Percentiles rank a stretch among this genome's conserved stretches.
Evolutionary conservation across 139 green algal species (phyloP).

Genomic region (Picochlorum sp.): DNA sequence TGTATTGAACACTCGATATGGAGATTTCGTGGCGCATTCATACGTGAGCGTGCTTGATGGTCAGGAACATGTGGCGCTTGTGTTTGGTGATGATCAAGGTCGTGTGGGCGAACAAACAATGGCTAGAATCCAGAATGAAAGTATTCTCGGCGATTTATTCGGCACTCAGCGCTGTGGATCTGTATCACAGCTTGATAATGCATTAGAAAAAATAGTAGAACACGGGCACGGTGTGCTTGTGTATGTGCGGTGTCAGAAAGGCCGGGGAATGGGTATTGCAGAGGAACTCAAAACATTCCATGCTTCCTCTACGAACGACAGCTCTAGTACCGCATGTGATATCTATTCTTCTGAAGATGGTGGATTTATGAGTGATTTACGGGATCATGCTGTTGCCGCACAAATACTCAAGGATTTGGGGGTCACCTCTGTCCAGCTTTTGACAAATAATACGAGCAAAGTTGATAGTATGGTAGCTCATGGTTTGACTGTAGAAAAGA

Average conservation of each 20-base stretch:
- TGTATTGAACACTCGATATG: conserved; percentile 21
- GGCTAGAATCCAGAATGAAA: conserved; percentile 32
- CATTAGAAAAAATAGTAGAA: conserved; percentile 30
- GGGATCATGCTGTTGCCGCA: conserved; percentile 35
- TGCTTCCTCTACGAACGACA: not conserved
- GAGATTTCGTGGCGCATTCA: conserved; percentile 35
- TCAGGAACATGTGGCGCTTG: conserved; percentile 54
- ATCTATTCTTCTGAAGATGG: not conserved
- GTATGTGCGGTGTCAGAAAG: conserved; percentile 41
- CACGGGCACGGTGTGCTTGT: conserved; percentile 46
- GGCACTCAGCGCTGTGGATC: conserved; percentile 20
- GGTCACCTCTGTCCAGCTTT: conserved; percentile 24
- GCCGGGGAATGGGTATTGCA: conserved; percentile 20
- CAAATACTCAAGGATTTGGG: conserved; percentile 43
- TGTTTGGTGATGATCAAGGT: conserved; percentile 28
- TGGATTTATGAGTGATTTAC: conserved; percentile 12
- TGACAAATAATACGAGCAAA: conserved; percentile 11
- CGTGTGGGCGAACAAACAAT: conserved; percentile 11
- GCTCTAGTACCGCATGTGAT: not conserved
- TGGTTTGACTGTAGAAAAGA: conserved; percentile 10
- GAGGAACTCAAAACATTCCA: conserved; percentile 28
- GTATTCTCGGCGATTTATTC: conserved; percentile 39
- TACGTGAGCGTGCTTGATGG: conserved; percentile 46
- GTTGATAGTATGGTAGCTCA: conserved; percentile 23
- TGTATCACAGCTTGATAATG: conserved; percentile 32